These are phyloP conservation scores for Spiromastix sp. DNA, from an alignment of 2,329 filamentous ascomycete species.

Conservation along the genomic window DNA sequence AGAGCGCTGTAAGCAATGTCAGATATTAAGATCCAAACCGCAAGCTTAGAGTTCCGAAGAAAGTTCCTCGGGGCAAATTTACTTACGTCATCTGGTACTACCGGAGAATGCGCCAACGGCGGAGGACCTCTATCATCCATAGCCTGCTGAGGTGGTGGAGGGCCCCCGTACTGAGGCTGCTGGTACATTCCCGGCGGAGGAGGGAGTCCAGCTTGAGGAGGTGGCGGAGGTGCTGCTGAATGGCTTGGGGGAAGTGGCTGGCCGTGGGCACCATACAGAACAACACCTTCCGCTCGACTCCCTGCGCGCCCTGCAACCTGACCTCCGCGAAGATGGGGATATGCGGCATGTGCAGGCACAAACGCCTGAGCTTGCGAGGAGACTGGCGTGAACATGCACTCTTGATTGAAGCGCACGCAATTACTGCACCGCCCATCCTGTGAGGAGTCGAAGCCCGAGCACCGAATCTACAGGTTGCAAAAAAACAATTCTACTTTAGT, in stretches of 20 bases:
- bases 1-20: constrained; percentile 28
- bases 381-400: constrained; percentile 68
- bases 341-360: constrained; percentile 61
- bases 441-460: constrained; percentile 63
- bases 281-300: constrained; percentile 23
- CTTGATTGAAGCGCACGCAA: constrained; percentile 63
- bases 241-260: constrained; percentile 27
- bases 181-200: constrained; percentile 32
- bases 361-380: constrained; percentile 61
- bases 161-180: constrained; percentile 26
- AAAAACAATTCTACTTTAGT: constrained; percentile 3
- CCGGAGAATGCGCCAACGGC: constrained; percentile 27
- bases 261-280: constrained; percentile 41
- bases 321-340: constrained; percentile 40
- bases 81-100: constrained; percentile 39
- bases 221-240: constrained; percentile 11
- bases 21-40: constrained; percentile 11
- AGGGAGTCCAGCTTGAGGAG: constrained; percentile 26
- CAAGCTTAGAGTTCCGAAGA: constrained; percentile 11
- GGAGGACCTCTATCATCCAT: constrained; percentile 20
- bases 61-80: constrained; percentile 14
- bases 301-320: constrained; percentile 23
- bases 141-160: no score
- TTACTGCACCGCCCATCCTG: constrained; percentile 64
- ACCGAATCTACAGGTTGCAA: constrained; percentile 50